Conservation (phyloP, 2,329 filamentous ascomycete genomes). For the Ophiocordyceps camponoti-floridani region DNA sequence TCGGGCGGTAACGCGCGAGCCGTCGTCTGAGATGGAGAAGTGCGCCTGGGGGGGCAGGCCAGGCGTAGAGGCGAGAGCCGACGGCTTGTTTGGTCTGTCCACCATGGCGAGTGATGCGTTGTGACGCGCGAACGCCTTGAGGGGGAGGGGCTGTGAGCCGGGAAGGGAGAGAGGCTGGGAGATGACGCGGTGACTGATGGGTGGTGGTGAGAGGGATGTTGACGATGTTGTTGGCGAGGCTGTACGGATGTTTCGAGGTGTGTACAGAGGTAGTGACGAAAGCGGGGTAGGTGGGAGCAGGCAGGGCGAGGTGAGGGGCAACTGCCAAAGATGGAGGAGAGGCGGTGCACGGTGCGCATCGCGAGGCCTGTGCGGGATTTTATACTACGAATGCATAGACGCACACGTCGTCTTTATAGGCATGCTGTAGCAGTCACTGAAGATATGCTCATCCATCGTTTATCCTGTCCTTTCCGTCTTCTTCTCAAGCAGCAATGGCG, state of each 20-base stretch:
- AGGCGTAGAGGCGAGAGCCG: slow-evolving; percentile 56
- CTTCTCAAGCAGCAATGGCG: background rate
- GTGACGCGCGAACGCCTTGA: background rate
- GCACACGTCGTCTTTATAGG: too few relatives aligned
- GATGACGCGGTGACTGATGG: too few relatives aligned
- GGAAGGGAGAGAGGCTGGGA: too few relatives aligned
- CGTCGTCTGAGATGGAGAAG: slow-evolving; percentile 56
- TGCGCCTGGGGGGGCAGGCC: slow-evolving; percentile 57
- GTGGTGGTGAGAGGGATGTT: background rate
- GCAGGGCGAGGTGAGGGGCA: background rate
- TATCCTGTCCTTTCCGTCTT: background rate
- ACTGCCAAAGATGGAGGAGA: background rate
- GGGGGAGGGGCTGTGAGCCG: background rate
- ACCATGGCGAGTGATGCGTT: slow-evolving; percentile 34
- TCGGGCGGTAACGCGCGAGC: slow-evolving; percentile 55
- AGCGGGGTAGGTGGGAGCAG: background rate
- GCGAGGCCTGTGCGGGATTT: too few relatives aligned
- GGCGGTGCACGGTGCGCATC: too few relatives aligned
- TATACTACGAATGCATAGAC: too few relatives aligned
- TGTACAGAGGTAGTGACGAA: background rate
- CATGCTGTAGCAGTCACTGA: too few relatives aligned
- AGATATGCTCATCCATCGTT: too few relatives aligned
- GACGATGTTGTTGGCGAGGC: background rate
- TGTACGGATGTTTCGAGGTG: background rate
- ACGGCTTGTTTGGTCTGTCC: slow-evolving; percentile 71